Base-by-base conservation (phyloP, 176 grass and related monocot genomes). In the Oryza longistaminata region DNA sequence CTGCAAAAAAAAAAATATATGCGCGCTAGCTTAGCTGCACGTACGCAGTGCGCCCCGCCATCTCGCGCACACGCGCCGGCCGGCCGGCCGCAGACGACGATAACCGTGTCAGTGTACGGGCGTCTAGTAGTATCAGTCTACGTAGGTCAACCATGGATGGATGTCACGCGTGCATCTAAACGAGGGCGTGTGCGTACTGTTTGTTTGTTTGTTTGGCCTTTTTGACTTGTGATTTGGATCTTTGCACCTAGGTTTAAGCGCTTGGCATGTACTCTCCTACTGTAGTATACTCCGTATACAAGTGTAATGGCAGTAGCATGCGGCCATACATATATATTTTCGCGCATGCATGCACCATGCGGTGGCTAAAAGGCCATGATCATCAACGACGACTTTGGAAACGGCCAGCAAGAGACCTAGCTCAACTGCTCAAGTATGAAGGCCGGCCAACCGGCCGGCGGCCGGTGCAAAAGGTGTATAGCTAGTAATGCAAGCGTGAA, bases 221-320 rank as follows among this genome's bases (percentile, higher is more conserved):
- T 80, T 53, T 74, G 45, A 67, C 85, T 66, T 35, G 58, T 80
- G 62, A 24, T 60, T 87, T 87, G 62, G 71, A 81, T 43, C 60
- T 69, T 24, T 71, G 26, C n/a, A 16, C 45, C 6, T 22, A 10
- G 66, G 29, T 6, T 31, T 35, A 22, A 35, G 77, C 60, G 12
- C 29, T 81, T 81, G 85, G 14, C 31, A 86, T 74, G n/a, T 0
- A 40, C 27, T 27, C 27, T n/a, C n/a, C n/a, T n/a, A n/a, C 39
- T 8, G 39, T 8, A 0, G 39, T 40, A 40, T 40, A 40, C 39
- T 40, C 39, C 39, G 6, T 40, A 40, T 40, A 15, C 53, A 5
- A 29, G 78, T 50, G 39, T 37, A 21, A 61, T 2, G 39, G 50
- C 80, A 81, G 42, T 73, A n/a, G n/a, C n/a, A n/a, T 80, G 68